Percentiles rank a stretch among this genome's conserved stretches.
phyloP scores from a whole-genome alignment of 2,329 filamentous ascomycete genomes.

The Epichloe sylvatica region DNA sequence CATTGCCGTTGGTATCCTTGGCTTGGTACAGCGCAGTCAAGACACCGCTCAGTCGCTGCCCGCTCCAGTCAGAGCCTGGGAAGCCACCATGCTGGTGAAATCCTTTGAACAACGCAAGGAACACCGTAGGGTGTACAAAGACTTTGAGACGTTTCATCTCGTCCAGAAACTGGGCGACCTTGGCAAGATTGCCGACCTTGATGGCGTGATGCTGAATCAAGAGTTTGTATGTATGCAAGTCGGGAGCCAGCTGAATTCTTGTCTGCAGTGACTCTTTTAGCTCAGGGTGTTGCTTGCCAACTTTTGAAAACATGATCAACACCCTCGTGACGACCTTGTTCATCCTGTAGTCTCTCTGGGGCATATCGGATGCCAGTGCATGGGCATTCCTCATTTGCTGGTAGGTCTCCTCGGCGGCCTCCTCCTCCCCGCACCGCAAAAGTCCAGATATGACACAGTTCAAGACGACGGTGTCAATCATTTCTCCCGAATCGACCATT shows the following conservation, averaged over 20 bases:
- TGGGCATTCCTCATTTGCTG: conserved; percentile 63
- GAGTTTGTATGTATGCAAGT: conserved; percentile 66
- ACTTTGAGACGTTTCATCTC: conserved; percentile 66
- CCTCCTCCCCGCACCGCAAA: conserved; percentile 59
- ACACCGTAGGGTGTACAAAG: conserved; percentile 60
- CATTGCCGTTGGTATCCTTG: conserved; percentile 31
- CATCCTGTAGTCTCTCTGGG: conserved; percentile 31
- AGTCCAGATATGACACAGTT: conserved; percentile 77
- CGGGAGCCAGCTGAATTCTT: conserved; percentile 52
- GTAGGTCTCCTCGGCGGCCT: conserved; percentile 69
- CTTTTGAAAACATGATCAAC: conserved; percentile 42
- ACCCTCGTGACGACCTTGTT: conserved; percentile 38
- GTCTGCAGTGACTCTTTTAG: conserved; percentile 44
- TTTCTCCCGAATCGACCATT: conserved; percentile 71
- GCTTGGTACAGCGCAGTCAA: conserved; percentile 50
- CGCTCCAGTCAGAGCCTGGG: conserved; percentile 55
- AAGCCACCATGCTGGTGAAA: conserved; percentile 61
- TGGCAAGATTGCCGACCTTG: conserved; percentile 54
- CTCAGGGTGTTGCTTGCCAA: conserved; percentile 41
- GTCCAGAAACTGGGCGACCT: conserved; percentile 55
- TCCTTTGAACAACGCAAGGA: conserved; percentile 68
- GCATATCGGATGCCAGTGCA: conserved; percentile 23
- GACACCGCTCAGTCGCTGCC: conserved; percentile 50
- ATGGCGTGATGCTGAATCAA: conserved; percentile 63
- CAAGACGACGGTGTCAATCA: conserved; percentile 74